A percentile compares a stretch with the other conserved stretches of the same genome.
Conservation (phyloP, 2,329 filamentous ascomycete genomes). For the Fusarium duplospermum region DNA sequence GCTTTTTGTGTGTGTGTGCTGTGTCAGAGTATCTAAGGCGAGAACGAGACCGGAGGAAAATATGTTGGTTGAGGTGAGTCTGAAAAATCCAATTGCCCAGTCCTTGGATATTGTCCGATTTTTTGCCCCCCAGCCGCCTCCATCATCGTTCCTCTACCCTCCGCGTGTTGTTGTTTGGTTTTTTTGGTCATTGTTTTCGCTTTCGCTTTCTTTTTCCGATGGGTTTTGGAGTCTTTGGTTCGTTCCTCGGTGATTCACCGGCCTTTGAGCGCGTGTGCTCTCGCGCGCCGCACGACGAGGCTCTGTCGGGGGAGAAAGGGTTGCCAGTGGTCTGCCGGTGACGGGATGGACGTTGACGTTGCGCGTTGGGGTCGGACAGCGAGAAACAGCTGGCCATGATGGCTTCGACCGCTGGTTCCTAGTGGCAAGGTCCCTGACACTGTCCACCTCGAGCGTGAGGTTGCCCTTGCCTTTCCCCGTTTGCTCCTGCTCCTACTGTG, state of each 20-base stretch:
- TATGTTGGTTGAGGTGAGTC: constrained; percentile 54
- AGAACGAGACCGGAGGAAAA: constrained; percentile 15
- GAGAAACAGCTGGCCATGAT: constrained; percentile 25
- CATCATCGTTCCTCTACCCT: not conserved
- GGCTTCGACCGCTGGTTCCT: constrained; percentile 13
- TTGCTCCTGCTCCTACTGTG: not conserved
- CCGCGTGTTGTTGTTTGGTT: constrained; percentile 13
- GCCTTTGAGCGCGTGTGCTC: not conserved
- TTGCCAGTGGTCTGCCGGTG: constrained; percentile 24
- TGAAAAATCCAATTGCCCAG: constrained; percentile 26
- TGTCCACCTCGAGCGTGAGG: not conserved
- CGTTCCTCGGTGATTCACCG: constrained; percentile 29
- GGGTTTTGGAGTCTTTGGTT: not conserved
- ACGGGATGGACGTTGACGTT: constrained; percentile 16
- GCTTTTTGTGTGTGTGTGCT: constrained; percentile 18
- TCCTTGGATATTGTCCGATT: constrained; percentile 8
- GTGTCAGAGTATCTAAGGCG: not conserved
- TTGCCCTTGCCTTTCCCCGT: not conserved
- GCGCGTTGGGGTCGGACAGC: constrained; percentile 36
- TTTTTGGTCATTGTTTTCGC: not conserved
- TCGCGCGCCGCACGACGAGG: constrained; percentile 24
- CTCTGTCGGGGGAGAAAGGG: constrained; percentile 18
- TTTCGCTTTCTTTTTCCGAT: not conserved
- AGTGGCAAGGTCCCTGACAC: constrained; percentile 1
- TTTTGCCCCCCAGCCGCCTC: constrained; percentile 12